Evolutionary conservation across 2,329 filamentous ascomycete species (phyloP), one percentile per base, ranked within the genome.

Genomic region (Exophiala sideris): DNA sequence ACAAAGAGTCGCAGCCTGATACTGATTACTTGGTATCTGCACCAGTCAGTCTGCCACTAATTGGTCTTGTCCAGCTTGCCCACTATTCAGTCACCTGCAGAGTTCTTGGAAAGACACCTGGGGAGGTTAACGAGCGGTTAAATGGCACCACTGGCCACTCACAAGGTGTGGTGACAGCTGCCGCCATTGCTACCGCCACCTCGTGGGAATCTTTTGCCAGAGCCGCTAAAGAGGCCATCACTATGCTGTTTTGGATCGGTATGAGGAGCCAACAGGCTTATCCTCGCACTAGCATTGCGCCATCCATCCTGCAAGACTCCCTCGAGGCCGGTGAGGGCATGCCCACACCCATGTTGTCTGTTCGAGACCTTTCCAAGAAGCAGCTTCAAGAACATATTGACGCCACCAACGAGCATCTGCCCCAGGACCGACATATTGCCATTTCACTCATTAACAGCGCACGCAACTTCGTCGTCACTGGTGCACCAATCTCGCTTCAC

Each of bases 201-300:
- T 91, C 88, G 24, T 99, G 94, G 94, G 91, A 96, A 59, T 89
- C 89, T 1, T 99, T 94, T 71, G 84, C 88, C 62, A 85, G 88
- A 66, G 84, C 89, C 51, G 83, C 90, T 51, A 86, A 81, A 65
- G 85, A 89, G 63, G 88, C 92, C 2, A 78, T 99, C 60, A 94
- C 89, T 29, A 89, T 96, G 67, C 86, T 99, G 29, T 99, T 99
- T 80, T 99, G 94, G 94, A 96, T 99, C 63, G 94, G 95, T 69
- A 86, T 92, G 57, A 87, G 94, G 67, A 96, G 92, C 72, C 94
- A 99, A 73, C 94, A 99, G 73, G 91, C 91, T 2, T 99, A 96
- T 74, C 95, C 94, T 36, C 85, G 89, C 64, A 99, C 94, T 3
- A 97, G 94, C 33, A 81, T 99, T 66, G 90, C 91, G 3, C 95